phyloP scores from a whole-genome alignment of 2,329 filamentous ascomycete species.

The Orbilia blumenaviensis region DNA sequence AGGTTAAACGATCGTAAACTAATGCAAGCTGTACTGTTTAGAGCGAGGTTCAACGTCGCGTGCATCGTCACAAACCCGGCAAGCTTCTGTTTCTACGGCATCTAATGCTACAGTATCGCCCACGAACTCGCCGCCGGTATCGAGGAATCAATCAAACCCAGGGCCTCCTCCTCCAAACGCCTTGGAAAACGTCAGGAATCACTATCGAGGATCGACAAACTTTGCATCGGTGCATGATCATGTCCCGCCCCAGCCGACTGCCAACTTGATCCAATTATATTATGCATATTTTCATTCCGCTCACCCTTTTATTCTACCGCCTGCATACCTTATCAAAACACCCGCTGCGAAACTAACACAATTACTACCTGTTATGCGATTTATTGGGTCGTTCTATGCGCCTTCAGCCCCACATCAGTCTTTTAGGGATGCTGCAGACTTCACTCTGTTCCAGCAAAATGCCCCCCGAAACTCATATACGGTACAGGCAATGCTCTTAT shows the following conservation, averaged over 20 bases:
- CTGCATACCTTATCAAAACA: constrained; percentile 56
- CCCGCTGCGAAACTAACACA: constrained; percentile 59
- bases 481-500: constrained; percentile 80
- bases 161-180: constrained; percentile 49
- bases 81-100: constrained; percentile 40
- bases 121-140: constrained; percentile 38
- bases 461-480: constrained; percentile 69
- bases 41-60: constrained; percentile 48
- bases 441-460: constrained; percentile 64
- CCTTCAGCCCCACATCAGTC: constrained; percentile 61
- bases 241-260: constrained; percentile 54
- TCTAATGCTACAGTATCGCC: constrained; percentile 47
- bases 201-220: constrained; percentile 55
- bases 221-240: constrained; percentile 56
- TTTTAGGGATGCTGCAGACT: constrained; percentile 70
- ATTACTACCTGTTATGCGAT: constrained; percentile 60
- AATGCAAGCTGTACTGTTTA: constrained; percentile 4
- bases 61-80: constrained; percentile 50
- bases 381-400: constrained; percentile 60
- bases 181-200: constrained; percentile 55
- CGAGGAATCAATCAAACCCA: constrained; percentile 17
- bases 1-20: constrained; percentile 4
- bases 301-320: constrained; percentile 57
- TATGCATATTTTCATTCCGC: constrained; percentile 59
- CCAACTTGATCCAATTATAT: constrained; percentile 59